phyloP scores from a whole-genome alignment of 148 eudicot genomes.

The Dianthus caryophyllus region DNA sequence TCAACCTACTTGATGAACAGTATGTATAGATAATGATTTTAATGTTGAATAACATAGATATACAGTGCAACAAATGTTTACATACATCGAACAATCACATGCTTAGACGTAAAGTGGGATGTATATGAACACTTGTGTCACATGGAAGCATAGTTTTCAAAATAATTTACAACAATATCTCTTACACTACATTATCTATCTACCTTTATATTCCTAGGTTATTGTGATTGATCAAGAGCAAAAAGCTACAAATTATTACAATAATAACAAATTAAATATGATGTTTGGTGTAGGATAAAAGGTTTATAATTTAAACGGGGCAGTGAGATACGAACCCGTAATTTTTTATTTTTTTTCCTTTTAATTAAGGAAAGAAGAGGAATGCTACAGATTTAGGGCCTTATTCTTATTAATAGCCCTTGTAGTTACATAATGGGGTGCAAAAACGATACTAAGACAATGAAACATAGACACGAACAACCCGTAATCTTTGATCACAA shows the following conservation, averaged over 20 bases:
- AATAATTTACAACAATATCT: slow-evolving; percentile 16
- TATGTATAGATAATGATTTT: too few species aligned
- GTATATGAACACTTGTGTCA: background rate
- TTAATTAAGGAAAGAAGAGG: too few species aligned
- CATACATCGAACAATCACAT: slow-evolving; percentile 1
- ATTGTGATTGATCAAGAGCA: slow-evolving; percentile 11
- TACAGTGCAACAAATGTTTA: background rate
- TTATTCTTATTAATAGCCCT: too few species aligned
- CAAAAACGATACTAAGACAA: too few species aligned
- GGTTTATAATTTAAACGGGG: slow-evolving; percentile 7
- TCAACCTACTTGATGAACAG: too few species aligned
- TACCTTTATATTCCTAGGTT: slow-evolving; percentile 7
- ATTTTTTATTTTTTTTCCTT: too few species aligned
- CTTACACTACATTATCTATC: slow-evolving; percentile 19
- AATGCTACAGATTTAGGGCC: too few species aligned
- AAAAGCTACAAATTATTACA: background rate
- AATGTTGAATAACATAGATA: too few species aligned
- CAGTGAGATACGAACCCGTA: too few species aligned
- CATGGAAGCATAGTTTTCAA: slow-evolving; percentile 1
- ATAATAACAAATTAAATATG: slow-evolving; percentile 13
- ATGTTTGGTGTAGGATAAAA: slow-evolving; percentile 1
- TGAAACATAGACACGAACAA: too few species aligned
- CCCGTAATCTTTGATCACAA: too few species aligned
- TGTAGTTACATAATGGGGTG: too few species aligned
- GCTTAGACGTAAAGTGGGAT: slow-evolving; percentile 1